These are phyloP conservation scores for Fagopyrum homotropicum DNA, from an alignment of 148 eudicot species.

Conservation along the genomic window DNA sequence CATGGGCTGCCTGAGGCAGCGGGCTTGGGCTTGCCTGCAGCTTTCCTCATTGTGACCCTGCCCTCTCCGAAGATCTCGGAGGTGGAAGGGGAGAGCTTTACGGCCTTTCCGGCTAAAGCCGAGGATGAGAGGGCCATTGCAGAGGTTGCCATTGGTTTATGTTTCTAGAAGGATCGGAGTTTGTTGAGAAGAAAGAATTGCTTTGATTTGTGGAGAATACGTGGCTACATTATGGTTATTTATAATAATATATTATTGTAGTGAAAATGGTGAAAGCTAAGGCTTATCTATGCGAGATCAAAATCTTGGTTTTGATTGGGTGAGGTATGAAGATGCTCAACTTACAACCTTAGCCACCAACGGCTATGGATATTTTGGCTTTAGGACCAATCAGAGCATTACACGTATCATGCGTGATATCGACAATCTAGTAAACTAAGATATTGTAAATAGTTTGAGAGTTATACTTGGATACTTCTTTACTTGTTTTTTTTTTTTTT, in stretches of 20 bases:
- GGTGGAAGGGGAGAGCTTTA: constrained; percentile 16
- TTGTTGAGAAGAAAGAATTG: not conserved
- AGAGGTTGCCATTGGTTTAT: constrained; percentile 32
- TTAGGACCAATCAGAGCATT: not conserved
- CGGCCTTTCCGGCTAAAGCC: constrained; percentile 25
- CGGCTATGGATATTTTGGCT: not conserved
- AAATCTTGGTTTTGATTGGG: constrained; percentile 5
- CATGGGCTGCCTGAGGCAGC: constrained; percentile 35
- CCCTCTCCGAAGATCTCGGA: constrained; percentile 19
- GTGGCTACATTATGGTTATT: not conserved
- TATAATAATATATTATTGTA: not conserved
- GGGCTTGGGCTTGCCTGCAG: constrained; percentile 21
- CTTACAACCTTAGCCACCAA: no score
- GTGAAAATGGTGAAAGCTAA: not conserved
- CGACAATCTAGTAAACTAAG: no score
- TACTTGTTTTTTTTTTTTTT: no score
- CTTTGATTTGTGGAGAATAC: not conserved
- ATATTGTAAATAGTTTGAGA: not conserved
- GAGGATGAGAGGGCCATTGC: constrained; percentile 39
- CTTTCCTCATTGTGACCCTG: constrained; percentile 29
- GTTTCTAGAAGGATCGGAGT: not conserved
- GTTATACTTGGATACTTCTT: not conserved
- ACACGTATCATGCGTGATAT: not conserved
- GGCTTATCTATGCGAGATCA: not conserved
- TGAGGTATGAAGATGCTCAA: not conserved